Evolutionary conservation across 148 eudicot genomes (phyloP).

Genomic region (Spergularia marina): DNA sequence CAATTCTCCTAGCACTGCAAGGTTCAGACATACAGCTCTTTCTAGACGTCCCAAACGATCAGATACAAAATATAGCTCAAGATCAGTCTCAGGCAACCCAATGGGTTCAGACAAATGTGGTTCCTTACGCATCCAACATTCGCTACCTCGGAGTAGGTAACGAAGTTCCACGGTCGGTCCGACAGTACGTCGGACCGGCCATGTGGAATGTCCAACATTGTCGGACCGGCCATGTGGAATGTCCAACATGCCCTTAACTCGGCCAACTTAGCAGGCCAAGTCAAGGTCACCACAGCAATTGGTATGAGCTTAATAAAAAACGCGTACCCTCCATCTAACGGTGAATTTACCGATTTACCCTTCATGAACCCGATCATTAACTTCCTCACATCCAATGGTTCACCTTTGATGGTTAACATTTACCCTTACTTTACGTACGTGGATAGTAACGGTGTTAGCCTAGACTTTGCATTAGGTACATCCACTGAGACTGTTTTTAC

Average conservation of each 20-base stretch:
- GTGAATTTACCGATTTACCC: not conserved
- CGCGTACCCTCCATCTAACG: conserved; percentile 28
- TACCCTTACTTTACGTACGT: conserved; percentile 25
- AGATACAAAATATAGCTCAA: not conserved
- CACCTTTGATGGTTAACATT: conserved; percentile 30
- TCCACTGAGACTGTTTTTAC: not conserved
- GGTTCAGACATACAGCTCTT: conserved; percentile 17
- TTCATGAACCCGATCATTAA: conserved; percentile 18
- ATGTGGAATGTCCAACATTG: conserved; percentile 11
- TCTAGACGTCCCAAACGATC: not conserved
- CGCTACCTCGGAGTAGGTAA: conserved; percentile 4
- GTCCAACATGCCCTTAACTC: conserved; percentile 8
- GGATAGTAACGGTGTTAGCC: not conserved
- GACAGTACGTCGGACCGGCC: conserved; percentile 1
- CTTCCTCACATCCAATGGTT: conserved; percentile 14
- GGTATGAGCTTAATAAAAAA: not conserved
- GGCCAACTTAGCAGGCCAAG: not conserved
- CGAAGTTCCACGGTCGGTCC: not conserved
- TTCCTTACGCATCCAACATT: conserved; percentile 1
- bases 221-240: conserved; percentile 14
- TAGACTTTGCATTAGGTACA: conserved; percentile 29
- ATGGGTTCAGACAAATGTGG: not conserved
- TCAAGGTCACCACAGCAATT: conserved; percentile 21
- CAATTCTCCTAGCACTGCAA: conserved; percentile 22
- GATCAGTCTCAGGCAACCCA: not conserved